Conservation (phyloP, 177 flowering plant genomes). For the Telopea speciosissima region DNA sequence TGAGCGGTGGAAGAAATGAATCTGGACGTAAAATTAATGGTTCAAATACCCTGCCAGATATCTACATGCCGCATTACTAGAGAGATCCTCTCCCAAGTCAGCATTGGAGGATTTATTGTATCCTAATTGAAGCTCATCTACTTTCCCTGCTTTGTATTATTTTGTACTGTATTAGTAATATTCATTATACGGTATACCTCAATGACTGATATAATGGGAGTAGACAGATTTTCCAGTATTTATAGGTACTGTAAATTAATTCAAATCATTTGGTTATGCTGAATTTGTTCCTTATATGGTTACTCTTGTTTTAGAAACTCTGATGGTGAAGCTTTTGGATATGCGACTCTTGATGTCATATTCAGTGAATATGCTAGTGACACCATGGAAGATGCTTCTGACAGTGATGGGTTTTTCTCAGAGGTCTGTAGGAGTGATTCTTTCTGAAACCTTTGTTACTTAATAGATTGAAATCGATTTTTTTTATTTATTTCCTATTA, state of each 20-base stretch:
- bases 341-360: constrained; percentile 43
- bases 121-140: no score
- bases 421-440: constrained; percentile 47
- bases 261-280: background rate
- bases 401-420: constrained; percentile 83
- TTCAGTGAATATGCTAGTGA: constrained; percentile 51
- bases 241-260: background rate
- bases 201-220: background rate
- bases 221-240: background rate
- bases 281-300: background rate
- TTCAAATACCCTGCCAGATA: no score
- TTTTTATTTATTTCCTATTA: background rate
- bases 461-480: background rate
- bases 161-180: background rate
- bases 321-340: constrained; percentile 31
- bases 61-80: no score
- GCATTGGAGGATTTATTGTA: no score
- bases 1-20: no score
- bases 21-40: no score
- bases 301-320: constrained; percentile 26
- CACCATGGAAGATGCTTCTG: constrained; percentile 49
- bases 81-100: no score
- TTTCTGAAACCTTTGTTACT: background rate
- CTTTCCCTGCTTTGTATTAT: no score
- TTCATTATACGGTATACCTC: background rate